Evolutionary conservation across 1,284 basidiomycete species (phyloP), one percentile per base, ranked within the genome.

Genomic region (Malassezia arunalokei): DNA sequence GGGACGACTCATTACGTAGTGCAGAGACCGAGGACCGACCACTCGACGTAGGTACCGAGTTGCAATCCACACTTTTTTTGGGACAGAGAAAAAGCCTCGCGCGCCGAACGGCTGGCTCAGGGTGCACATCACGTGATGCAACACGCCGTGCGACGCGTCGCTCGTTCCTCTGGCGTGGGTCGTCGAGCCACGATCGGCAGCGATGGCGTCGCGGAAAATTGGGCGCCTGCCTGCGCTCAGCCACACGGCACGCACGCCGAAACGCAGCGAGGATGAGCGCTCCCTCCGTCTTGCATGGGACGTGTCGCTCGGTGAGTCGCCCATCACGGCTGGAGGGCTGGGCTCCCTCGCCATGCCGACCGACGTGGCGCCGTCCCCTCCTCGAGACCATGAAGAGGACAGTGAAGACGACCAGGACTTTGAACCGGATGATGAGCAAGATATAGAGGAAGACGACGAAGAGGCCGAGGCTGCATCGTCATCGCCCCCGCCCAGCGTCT

Each of bases 121-220:
- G 3, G 5, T 35, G 11, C 32, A 2, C 15, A n/a, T 50, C 48
- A 50, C 48, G 48, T 50, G 48, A 50, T 28, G 17, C 42, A 11
- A 33, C 46, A n/a, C 37, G 28, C 46, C 20, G 3, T 35, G 11
- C 33, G 40, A 32, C 42, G 41, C 6, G 33, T n/a, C 35, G 29
- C 24, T 28, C 44, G 45, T 43, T 35, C 51, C 46, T n/a, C 46
- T n/a, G 11, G 33, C 15, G 15, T 15, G 52, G 14, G 52, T 15
- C 43, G 32, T 24, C n/a, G 28, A 12, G 9, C 40, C 29, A 20
- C 33, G 39, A 44, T 41, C 33, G 27, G 27, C 9, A 44, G 51
- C 49, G 42, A n/a, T 9, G 5, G 51, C 48, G 32, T 30, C 30
- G 11, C 46, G 52, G 41, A 49, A 49, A 42, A 54, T 54, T n/a